Percentiles rank a stretch among this genome's conserved stretches.
Evolutionary conservation across 306 rosid species (phyloP).

Genomic region (Vachellia pachyceras): DNA sequence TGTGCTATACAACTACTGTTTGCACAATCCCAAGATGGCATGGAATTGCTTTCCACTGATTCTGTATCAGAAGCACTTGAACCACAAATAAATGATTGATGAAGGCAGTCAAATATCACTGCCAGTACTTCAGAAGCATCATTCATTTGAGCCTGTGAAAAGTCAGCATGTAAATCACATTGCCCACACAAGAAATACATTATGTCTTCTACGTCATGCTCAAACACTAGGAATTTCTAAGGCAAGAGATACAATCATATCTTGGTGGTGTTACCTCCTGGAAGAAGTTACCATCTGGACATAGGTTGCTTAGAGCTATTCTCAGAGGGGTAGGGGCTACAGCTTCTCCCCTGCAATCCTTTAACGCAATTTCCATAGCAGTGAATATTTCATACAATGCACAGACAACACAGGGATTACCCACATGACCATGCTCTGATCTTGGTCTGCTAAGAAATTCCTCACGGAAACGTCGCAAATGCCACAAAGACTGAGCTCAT

Average conservation of each 20-base stretch:
- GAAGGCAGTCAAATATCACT: slow-evolving; percentile 92
- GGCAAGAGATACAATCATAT: slow-evolving; percentile 14
- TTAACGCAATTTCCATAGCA: slow-evolving; percentile 72
- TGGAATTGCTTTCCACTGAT: slow-evolving; percentile 67
- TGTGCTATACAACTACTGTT: slow-evolving; percentile 83
- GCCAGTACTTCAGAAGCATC: slow-evolving; percentile 98
- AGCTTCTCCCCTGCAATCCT: slow-evolving; percentile 70
- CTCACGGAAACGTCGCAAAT: slow-evolving; percentile 75
- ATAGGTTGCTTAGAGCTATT: slow-evolving; percentile 89
- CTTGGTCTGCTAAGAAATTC: slow-evolving; percentile 81
- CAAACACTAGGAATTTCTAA: background rate
- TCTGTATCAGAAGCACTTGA: slow-evolving; percentile 67
- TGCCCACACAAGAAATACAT: slow-evolving; percentile 27
- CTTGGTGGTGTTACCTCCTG: slow-evolving; percentile 72
- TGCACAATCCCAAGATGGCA: slow-evolving; percentile 87
- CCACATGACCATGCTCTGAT: slow-evolving; percentile 85
- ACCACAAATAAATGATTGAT: slow-evolving; percentile 68
- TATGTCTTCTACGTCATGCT: slow-evolving; percentile 25
- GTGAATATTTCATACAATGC: slow-evolving; percentile 80
- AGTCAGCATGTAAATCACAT: slow-evolving; percentile 43
- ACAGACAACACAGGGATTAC: slow-evolving; percentile 94
- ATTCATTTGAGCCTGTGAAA: slow-evolving; percentile 94
- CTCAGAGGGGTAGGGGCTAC: slow-evolving; percentile 93
- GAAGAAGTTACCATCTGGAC: slow-evolving; percentile 86
- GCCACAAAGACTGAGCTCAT: slow-evolving; percentile 91